A percentile compares a stretch with the other conserved stretches of the same genome.
Evolutionary conservation across 2,329 filamentous ascomycete genomes (phyloP).

Genomic region (Colletotrichum liriopes): DNA sequence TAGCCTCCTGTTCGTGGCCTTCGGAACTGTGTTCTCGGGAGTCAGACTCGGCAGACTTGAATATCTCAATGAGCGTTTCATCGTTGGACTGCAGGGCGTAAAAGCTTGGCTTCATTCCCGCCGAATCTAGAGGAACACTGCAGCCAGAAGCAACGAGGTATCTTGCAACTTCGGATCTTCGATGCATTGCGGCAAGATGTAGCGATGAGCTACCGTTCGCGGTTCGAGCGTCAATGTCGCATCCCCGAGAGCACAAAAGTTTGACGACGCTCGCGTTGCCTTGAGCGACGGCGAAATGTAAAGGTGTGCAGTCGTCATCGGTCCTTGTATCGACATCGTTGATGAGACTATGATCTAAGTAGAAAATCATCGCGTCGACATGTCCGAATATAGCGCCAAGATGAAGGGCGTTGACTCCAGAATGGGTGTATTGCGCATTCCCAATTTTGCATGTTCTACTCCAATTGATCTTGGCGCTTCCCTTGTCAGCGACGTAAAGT

Average conservation of each 20-base stretch:
- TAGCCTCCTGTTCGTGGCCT: not conserved
- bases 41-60: not conserved
- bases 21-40: not conserved
- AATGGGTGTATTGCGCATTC: too few relatives aligned
- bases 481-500: too few relatives aligned
- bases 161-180: not conserved
- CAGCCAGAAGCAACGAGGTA: not conserved
- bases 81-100: not conserved
- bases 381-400: too few relatives aligned
- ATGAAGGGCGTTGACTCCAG: too few relatives aligned
- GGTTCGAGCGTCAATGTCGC: not conserved
- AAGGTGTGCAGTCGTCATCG: too few relatives aligned
- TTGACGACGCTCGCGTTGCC: too few relatives aligned
- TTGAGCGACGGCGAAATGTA: too few relatives aligned
- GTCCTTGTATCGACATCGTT: too few relatives aligned
- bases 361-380: too few relatives aligned
- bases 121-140: not conserved
- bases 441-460: too few relatives aligned
- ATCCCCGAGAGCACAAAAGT: not conserved
- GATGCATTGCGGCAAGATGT: not conserved
- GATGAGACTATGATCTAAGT: too few relatives aligned
- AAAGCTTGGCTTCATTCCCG: not conserved
- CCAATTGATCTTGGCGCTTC: too few relatives aligned
- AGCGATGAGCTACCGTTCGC: not conserved
- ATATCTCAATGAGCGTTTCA: not conserved